Evolutionary conservation across 768 basidiomycete species (phyloP).

Genomic region (Strobilomyces confusus): DNA sequence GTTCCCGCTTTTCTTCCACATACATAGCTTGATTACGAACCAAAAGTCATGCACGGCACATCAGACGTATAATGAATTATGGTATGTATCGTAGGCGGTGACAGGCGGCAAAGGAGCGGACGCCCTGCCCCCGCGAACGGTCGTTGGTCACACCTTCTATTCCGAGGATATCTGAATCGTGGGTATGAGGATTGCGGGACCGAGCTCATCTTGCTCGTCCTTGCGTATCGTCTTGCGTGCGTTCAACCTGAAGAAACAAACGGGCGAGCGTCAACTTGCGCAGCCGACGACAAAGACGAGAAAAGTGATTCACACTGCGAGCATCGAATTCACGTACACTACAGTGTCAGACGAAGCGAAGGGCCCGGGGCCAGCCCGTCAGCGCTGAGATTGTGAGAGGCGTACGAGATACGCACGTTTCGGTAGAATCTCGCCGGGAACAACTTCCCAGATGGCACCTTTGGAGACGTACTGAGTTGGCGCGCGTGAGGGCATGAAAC

Average conservation of each 20-base stretch:
- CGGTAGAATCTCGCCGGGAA: background rate
- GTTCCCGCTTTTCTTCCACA: no score
- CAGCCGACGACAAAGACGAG: background rate
- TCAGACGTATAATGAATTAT: no score
- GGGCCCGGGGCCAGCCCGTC: background rate
- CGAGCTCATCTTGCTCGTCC: background rate
- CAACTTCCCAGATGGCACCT: background rate
- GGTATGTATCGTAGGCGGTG: background rate
- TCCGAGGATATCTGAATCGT: background rate
- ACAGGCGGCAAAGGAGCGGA: background rate
- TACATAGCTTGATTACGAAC: no score
- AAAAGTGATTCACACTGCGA: background rate
- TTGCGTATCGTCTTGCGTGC: background rate
- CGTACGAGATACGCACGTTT: background rate
- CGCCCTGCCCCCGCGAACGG: background rate
- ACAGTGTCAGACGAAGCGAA: no score
- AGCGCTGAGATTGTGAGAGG: background rate
- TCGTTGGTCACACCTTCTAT: background rate
- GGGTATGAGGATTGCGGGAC: background rate
- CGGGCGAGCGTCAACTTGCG: no score
- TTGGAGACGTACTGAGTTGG: background rate
- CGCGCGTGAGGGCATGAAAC: background rate
- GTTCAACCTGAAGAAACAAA: background rate
- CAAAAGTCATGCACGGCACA: no score
- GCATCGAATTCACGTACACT: background rate